These are phyloP conservation scores for Tricholoma furcatifolium DNA, from an alignment of 768 basidiomycete genomes.

Conservation along the genomic window DNA sequence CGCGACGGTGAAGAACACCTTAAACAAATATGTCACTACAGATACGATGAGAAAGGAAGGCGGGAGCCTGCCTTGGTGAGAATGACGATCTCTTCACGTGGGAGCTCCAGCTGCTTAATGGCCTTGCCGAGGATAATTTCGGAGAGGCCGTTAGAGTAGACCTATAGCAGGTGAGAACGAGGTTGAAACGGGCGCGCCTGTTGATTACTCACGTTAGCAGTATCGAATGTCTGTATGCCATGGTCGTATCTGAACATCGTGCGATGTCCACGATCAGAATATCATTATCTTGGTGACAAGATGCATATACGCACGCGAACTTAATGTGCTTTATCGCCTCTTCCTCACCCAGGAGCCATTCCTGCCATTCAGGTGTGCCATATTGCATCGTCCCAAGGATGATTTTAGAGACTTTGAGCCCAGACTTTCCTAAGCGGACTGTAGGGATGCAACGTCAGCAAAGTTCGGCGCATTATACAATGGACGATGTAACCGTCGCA, in stretches of 20 bases:
- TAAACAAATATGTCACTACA: background rate
- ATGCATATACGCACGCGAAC: slow-evolving; percentile 30
- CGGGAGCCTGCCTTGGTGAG: slow-evolving; percentile 62
- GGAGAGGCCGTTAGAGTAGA: slow-evolving; percentile 64
- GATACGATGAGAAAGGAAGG: background rate
- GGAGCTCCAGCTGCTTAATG: slow-evolving; percentile 62
- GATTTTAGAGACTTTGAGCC: slow-evolving; percentile 62
- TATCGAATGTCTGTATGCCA: slow-evolving; percentile 66
- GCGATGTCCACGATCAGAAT: background rate
- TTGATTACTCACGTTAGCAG: slow-evolving; percentile 28
- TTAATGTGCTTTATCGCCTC: slow-evolving; percentile 55
- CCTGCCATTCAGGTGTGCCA: slow-evolving; percentile 50
- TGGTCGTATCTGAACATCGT: slow-evolving; percentile 45
- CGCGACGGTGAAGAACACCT: slow-evolving; percentile 39
- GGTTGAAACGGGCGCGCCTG: too few species aligned
- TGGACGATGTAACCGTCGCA: background rate
- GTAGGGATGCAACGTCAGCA: background rate
- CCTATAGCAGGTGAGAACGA: slow-evolving; percentile 26
- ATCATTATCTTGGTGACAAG: background rate
- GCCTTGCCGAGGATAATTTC: slow-evolving; percentile 72
- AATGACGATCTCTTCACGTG: slow-evolving; percentile 75
- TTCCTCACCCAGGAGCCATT: slow-evolving; percentile 45
- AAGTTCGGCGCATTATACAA: background rate
- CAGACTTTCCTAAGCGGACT: slow-evolving; percentile 52
- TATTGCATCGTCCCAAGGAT: slow-evolving; percentile 69